Conservation (phyloP, 495 filamentous ascomycete genomes). For the Penicillium ochrochloron region DNA sequence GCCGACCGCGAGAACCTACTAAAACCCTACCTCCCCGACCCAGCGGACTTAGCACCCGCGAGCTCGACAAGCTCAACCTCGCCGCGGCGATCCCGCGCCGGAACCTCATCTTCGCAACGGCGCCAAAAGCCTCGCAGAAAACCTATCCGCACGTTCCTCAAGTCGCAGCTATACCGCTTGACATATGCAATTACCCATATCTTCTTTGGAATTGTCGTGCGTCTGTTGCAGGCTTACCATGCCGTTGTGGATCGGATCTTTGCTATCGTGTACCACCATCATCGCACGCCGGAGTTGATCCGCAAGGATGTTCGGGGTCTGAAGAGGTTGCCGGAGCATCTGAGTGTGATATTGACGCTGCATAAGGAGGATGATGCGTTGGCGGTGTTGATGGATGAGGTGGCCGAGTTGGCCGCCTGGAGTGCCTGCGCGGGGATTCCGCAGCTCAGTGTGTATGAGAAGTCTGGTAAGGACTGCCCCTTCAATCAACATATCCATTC, state of each 20-base stretch:
- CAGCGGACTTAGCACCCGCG: constrained; percentile 43
- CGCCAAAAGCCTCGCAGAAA: constrained; percentile 43
- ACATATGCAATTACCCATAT: constrained; percentile 75
- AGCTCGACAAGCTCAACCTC: constrained; percentile 8
- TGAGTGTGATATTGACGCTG: constrained; percentile 83
- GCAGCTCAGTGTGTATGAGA: constrained; percentile 86
- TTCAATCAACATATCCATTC: neutral
- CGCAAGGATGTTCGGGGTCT: constrained; percentile 80
- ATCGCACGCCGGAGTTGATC: constrained; percentile 90
- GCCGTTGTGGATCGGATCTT: constrained; percentile 72
- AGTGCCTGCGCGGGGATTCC: constrained; percentile 84
- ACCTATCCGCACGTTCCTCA: constrained; percentile 70
- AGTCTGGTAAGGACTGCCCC: constrained; percentile 65
- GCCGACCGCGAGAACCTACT: constrained; percentile 73
- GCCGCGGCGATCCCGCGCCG: constrained; percentile 19
- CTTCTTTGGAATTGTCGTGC: constrained; percentile 85
- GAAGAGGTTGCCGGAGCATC: constrained; percentile 73
- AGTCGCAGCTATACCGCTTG: constrained; percentile 66
- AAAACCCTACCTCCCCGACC: constrained; percentile 74
- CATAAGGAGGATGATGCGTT: constrained; percentile 73
- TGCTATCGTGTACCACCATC: constrained; percentile 87
- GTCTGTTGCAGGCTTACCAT: constrained; percentile 77
- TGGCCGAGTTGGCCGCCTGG: constrained; percentile 89
- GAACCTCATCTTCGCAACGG: constrained; percentile 27
- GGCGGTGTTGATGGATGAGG: constrained; percentile 85